These are phyloP conservation scores for Candida krabiensis DNA, from an alignment of 805 yeast genomes.

Conservation along the genomic window DNA sequence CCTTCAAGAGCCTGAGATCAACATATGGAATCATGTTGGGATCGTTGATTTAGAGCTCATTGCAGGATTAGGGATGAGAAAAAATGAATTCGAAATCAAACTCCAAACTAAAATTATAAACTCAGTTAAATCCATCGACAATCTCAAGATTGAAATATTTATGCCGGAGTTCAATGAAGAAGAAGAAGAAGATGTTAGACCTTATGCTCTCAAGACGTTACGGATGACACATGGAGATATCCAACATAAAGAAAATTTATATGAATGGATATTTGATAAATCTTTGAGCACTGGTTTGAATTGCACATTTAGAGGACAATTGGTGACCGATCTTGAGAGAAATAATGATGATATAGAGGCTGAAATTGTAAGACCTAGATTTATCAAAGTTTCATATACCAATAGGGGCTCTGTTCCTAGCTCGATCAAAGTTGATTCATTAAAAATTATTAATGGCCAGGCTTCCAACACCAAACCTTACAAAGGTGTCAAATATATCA, in stretches of 20 bases:
- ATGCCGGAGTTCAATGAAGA: conserved; percentile 17
- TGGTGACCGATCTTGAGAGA: conserved; percentile 11
- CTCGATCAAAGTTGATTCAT: conserved; percentile 65
- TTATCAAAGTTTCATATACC: conserved; percentile 50
- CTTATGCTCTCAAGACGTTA: conserved; percentile 49
- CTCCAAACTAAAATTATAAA: conserved; percentile 47
- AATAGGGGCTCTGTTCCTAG: conserved; percentile 74
- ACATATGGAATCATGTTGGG: conserved; percentile 42
- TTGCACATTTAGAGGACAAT: conserved; percentile 63
- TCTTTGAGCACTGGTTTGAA: conserved; percentile 60
- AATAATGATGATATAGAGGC: conserved; percentile 6
- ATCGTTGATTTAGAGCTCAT: conserved; percentile 54
- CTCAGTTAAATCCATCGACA: conserved; percentile 47
- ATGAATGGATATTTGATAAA: conserved; percentile 71
- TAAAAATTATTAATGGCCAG: conserved; percentile 58
- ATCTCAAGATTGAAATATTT: conserved; percentile 42
- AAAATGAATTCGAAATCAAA: conserved; percentile 64
- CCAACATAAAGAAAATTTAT: conserved; percentile 48
- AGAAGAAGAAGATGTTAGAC: conserved; percentile 19
- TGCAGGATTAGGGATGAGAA: conserved; percentile 50
- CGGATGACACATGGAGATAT: conserved; percentile 80
- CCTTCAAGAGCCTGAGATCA: conserved; percentile 23
- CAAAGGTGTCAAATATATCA: conserved; percentile 86
- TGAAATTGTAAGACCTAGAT: conserved; percentile 35
- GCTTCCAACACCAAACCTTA: conserved; percentile 69